Evolutionary conservation across 2,329 filamentous ascomycete species (phyloP).

Genomic region (Allantophomopsis cytisporea): DNA sequence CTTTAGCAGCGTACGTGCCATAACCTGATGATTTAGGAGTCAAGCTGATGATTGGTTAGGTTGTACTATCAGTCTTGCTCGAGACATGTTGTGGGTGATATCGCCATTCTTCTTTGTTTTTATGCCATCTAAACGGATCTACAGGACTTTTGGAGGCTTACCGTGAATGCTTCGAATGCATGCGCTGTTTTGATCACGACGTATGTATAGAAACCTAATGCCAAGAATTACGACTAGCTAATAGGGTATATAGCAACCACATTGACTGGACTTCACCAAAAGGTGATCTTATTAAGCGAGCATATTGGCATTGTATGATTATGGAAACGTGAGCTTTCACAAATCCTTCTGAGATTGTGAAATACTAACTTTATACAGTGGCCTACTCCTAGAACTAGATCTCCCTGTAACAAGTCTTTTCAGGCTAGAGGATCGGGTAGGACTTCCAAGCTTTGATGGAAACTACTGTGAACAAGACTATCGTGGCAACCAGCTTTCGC

Average conservation of each 20-base stretch:
- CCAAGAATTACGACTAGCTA: too few species aligned
- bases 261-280: constrained; percentile 30
- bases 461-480: constrained; percentile 32
- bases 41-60: constrained; percentile 14
- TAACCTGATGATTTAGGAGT: not conserved
- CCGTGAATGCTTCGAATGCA: constrained; percentile 37
- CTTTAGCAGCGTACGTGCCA: constrained; percentile 35
- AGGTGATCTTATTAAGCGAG: constrained; percentile 36
- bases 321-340: constrained; percentile 30
- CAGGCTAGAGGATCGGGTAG: constrained; percentile 35
- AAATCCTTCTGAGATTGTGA: not conserved
- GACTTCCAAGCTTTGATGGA: constrained; percentile 37
- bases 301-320: constrained; percentile 43
- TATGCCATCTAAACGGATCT: not conserved
- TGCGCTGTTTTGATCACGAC: constrained; percentile 42
- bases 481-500: constrained; percentile 31
- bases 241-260: constrained; percentile 16
- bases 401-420: constrained; percentile 40
- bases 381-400: constrained; percentile 42
- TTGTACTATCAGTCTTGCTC: constrained; percentile 39
- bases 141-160: constrained; percentile 47
- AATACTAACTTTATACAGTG: constrained; percentile 21
- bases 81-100: constrained; percentile 29
- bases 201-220: constrained; percentile 17
- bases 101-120: not conserved